These are phyloP conservation scores for Neoarthrinium moseri DNA, from an alignment of 2,329 filamentous ascomycete species.

Conservation along the genomic window DNA sequence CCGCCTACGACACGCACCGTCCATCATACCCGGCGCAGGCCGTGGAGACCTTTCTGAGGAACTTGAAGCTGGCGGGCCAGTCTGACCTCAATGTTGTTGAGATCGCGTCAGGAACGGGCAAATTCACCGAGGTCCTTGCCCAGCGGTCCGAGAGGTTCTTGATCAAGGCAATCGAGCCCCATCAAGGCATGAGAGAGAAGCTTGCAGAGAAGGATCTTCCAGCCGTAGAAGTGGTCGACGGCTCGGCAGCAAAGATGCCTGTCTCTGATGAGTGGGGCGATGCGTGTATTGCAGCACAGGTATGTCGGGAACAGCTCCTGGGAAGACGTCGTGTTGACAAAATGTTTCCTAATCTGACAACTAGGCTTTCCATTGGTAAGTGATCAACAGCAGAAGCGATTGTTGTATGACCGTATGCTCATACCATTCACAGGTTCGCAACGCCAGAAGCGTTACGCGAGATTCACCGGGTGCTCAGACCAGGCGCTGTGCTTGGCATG, in stretches of 20 bases:
- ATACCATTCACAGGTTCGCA: conserved; percentile 59
- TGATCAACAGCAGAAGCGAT: conserved; percentile 17
- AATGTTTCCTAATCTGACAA: too few relatives aligned
- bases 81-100: conserved; percentile 55
- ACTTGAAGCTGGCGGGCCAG: conserved; percentile 49
- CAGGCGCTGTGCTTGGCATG: conserved; percentile 59
- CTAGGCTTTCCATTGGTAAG: conserved; percentile 45
- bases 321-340: too few relatives aligned
- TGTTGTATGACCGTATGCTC: not conserved
- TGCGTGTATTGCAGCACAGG: conserved; percentile 67
- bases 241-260: conserved; percentile 57
- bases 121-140: conserved; percentile 65
- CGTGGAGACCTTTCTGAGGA: conserved; percentile 55
- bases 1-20: conserved; percentile 65
- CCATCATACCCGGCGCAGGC: conserved; percentile 63
- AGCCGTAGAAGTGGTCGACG: conserved; percentile 54
- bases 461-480: conserved; percentile 65
- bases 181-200: conserved; percentile 63
- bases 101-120: conserved; percentile 68
- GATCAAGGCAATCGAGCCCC: conserved; percentile 63
- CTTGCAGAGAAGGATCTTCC: conserved; percentile 57
- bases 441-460: conserved; percentile 60
- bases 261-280: conserved; percentile 60
- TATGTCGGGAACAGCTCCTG: too few relatives aligned
- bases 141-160: conserved; percentile 57